These are phyloP conservation scores for Zelopaecilomyces penicillatus DNA, from an alignment of 2,329 filamentous ascomycete genomes.

Conservation along the genomic window DNA sequence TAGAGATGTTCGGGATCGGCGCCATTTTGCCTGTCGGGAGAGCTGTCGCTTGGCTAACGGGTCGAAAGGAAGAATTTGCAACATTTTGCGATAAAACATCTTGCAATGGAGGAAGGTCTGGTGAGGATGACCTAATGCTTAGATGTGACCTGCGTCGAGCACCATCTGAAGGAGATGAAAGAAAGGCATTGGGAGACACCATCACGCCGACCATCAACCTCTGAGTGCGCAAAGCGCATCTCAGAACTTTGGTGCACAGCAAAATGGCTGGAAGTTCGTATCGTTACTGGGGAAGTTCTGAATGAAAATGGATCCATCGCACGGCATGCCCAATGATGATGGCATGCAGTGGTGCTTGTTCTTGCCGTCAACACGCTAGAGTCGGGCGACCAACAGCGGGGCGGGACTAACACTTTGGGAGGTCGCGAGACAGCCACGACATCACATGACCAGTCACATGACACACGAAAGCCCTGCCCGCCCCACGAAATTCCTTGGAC, in stretches of 20 bases:
- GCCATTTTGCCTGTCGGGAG: constrained; percentile 18
- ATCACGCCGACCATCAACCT: constrained; percentile 18
- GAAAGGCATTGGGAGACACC: constrained; percentile 25
- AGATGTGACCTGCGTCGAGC: constrained; percentile 24
- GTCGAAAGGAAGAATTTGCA: constrained; percentile 24
- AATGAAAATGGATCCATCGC: neutral
- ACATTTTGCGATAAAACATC: constrained; percentile 35
- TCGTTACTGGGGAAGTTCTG: too few species aligned
- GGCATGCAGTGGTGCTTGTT: too few species aligned
- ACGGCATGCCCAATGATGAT: too few species aligned
- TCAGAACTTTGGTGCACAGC: constrained; percentile 21
- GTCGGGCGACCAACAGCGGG: neutral
- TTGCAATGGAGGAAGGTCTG: constrained; percentile 44
- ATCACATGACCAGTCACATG: constrained; percentile 28
- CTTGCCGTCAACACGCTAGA: too few species aligned
- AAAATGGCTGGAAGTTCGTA: constrained; percentile 15
- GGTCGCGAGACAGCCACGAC: constrained; percentile 23
- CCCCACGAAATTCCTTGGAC: constrained; percentile 28
- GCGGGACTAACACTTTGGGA: neutral
- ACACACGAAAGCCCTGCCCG: constrained; percentile 27
- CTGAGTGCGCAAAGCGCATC: constrained; percentile 42
- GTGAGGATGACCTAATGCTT: constrained; percentile 38
- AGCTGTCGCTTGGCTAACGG: constrained; percentile 27
- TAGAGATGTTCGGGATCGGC: too few species aligned
- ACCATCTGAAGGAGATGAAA: constrained; percentile 22